A percentile compares a stretch with the other conserved stretches of the same genome.
Evolutionary conservation across 345 rosid species (phyloP).

Genomic region (Microthlaspi erraticum): DNA sequence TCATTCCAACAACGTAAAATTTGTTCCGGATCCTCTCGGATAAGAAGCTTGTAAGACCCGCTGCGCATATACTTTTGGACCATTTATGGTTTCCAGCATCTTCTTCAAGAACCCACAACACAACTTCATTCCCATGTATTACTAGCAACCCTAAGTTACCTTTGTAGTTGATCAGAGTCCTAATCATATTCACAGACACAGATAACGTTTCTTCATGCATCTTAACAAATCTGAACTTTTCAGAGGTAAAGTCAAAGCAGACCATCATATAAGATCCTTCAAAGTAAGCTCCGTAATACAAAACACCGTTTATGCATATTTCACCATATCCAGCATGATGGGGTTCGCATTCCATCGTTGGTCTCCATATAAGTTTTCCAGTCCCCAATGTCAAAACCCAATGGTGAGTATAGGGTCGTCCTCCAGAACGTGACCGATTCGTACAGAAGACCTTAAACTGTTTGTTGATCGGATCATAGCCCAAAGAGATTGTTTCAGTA

Average conservation of each 20-base stretch:
- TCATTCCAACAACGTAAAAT: not conserved
- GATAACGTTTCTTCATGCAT: not conserved
- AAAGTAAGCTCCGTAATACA: not conserved
- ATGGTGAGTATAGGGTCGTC: not conserved
- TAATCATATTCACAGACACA: too few relatives aligned
- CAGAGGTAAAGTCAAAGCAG: constrained; percentile 7
- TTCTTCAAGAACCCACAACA: constrained; percentile 4
- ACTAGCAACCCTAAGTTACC: constrained; percentile 6
- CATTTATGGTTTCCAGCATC: constrained; percentile 7
- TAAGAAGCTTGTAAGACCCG: too few relatives aligned
- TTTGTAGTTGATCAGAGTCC: not conserved
- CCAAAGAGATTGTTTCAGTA: not conserved
- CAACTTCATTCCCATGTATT: not conserved
- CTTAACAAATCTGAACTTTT: not conserved
- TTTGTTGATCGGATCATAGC: not conserved
- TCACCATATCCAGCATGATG: accelerated
- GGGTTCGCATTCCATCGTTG: not conserved
- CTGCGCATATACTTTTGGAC: not conserved
- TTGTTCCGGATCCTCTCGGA: too few relatives aligned
- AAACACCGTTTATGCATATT: constrained; percentile 21
- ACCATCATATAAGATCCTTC: not conserved
- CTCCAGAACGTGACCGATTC: not conserved
- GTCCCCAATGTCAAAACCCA: constrained; percentile 1
- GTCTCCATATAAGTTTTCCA: constrained; percentile 1
- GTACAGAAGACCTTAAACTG: constrained; percentile 9